These are phyloP conservation scores for Chionographis japonica DNA, from an alignment of 106 monocot species.

Conservation along the genomic window DNA sequence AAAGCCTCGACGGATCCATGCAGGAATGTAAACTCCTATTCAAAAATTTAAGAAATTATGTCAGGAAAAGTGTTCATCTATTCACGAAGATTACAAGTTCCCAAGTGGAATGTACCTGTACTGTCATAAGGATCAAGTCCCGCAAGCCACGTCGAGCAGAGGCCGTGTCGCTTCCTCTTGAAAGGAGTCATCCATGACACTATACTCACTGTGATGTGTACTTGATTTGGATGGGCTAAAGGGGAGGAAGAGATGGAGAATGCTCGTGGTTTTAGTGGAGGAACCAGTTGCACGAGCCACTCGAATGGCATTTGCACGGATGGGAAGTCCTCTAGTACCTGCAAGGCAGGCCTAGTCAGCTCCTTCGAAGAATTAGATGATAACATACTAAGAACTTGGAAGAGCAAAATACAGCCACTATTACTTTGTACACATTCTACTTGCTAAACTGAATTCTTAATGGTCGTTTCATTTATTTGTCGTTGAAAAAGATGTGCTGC, in stretches of 20 bases:
- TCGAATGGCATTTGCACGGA: slow-evolving; percentile 93
- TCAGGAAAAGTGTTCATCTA: slow-evolving; percentile 2
- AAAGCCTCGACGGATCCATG: slow-evolving; percentile 66
- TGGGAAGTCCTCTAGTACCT: slow-evolving; percentile 93
- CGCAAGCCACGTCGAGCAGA: slow-evolving; percentile 91
- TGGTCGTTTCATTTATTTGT: too few species aligned
- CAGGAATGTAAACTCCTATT: slow-evolving; percentile 59
- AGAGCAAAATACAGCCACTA: background rate
- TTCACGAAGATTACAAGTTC: background rate
- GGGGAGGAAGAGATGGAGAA: slow-evolving; percentile 98
- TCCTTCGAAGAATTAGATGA: background rate
- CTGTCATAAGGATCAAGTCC: slow-evolving; percentile 53
- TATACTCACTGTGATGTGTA: slow-evolving; percentile 83
- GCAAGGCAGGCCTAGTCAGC: slow-evolving; percentile 2
- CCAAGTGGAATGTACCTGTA: slow-evolving; percentile 20
- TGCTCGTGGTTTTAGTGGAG: slow-evolving; percentile 79
- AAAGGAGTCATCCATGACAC: slow-evolving; percentile 75
- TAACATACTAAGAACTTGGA: background rate
- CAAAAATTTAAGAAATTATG: background rate
- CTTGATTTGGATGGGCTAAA: slow-evolving; percentile 62
- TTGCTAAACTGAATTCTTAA: too few species aligned
- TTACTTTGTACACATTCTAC: too few species aligned
- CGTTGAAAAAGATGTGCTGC: too few species aligned
- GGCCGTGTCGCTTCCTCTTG: slow-evolving; percentile 65
- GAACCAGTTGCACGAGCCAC: slow-evolving; percentile 85